Percentiles rank a stretch among this genome's conserved stretches.
These are phyloP conservation scores for Polychytrium aggregatum DNA, from an alignment of 192 early-diverging fungal species.

Conservation along the genomic window DNA sequence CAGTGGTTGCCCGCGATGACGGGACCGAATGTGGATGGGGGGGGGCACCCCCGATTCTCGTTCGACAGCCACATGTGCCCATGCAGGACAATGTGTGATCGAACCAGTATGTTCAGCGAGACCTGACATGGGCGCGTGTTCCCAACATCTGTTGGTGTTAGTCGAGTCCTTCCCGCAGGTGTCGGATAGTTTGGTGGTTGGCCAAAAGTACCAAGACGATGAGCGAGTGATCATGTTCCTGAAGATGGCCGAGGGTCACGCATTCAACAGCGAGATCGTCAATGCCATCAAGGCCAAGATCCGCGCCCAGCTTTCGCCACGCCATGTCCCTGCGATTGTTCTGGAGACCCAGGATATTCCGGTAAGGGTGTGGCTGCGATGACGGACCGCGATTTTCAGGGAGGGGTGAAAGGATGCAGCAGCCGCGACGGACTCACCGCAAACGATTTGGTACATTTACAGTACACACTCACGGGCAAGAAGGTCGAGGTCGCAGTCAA, in stretches of 20 bases:
- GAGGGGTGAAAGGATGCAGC: no score
- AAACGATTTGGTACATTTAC: no score
- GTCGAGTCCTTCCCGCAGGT: conserved; percentile 71
- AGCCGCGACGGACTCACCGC: no score
- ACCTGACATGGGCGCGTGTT: no score
- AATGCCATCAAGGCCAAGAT: conserved; percentile 64
- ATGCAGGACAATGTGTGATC: no score
- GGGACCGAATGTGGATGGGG: no score
- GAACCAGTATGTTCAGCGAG: no score
- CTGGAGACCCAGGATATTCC: conserved; percentile 76
- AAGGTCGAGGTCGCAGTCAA: conserved; percentile 98
- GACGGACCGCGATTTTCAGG: conserved; percentile 2
- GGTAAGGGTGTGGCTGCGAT: no score
- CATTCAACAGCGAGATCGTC: conserved; percentile 51
- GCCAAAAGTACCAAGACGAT: conserved; percentile 72
- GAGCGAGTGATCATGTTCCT: conserved; percentile 89
- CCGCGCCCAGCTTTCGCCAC: conserved; percentile 69
- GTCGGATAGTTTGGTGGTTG: conserved; percentile 79
- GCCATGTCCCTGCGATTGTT: conserved; percentile 82
- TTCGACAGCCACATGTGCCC: no score
- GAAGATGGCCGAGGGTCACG: conserved; percentile 59
- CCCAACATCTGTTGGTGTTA: no score
- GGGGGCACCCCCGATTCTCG: no score
- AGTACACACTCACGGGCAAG: conserved; percentile 92
- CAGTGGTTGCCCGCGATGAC: no score